These are phyloP conservation scores for Aureobasidium uvarum DNA, from an alignment of 2,329 filamentous ascomycete genomes.

Conservation along the genomic window DNA sequence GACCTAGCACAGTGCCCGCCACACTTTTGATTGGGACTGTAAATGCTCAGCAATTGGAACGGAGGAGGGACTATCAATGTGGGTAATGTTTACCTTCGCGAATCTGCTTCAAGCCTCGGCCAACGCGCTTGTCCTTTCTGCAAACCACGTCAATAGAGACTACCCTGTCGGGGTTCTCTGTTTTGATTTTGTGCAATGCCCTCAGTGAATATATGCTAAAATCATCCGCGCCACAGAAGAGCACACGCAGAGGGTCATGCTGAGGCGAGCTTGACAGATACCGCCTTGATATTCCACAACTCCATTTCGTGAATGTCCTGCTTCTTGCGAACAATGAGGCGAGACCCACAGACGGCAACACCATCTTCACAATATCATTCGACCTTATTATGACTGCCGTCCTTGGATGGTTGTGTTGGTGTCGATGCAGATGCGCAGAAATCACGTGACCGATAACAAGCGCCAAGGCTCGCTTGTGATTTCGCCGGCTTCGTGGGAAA, in stretches of 20 bases:
- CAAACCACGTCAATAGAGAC: slow-evolving; percentile 83
- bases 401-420: neutral
- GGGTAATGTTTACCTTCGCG: slow-evolving; percentile 55
- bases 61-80: neutral
- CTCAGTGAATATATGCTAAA: slow-evolving; percentile 79
- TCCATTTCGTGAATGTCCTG: neutral
- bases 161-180: slow-evolving; percentile 60
- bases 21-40: slow-evolving; percentile 70
- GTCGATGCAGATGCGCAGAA: neutral
- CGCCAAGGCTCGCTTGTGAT: slow-evolving; percentile 23
- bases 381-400: neutral
- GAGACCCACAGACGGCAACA: neutral
- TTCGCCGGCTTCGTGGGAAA: slow-evolving; percentile 15
- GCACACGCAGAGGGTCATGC: slow-evolving; percentile 66
- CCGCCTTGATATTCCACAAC: neutral
- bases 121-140: slow-evolving; percentile 72
- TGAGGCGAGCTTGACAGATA: slow-evolving; percentile 12
- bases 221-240: slow-evolving; percentile 92
- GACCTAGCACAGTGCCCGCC: slow-evolving; percentile 57
- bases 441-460: neutral
- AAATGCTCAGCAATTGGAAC: slow-evolving; percentile 25
- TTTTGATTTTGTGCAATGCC: slow-evolving; percentile 56
- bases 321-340: neutral
- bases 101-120: slow-evolving; percentile 69
- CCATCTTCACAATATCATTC: neutral